Percentiles rank a stretch among this genome's conserved stretches.
phyloP scores from a whole-genome alignment of 352 stramenopile species.

The Globisporangium takayamanum region DNA sequence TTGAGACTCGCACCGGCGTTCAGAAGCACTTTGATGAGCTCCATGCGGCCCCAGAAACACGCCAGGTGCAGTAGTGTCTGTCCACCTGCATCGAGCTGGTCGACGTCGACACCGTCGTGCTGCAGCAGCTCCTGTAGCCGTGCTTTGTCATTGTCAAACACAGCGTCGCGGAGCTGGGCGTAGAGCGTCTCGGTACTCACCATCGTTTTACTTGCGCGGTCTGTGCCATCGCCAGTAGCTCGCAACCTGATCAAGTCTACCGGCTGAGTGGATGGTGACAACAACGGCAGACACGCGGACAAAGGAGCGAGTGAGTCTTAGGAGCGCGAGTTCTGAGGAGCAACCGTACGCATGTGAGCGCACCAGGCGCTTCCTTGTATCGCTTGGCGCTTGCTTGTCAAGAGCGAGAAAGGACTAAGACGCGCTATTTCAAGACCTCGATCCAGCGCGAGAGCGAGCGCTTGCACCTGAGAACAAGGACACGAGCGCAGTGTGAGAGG shows the following conservation, averaged over 20 bases:
- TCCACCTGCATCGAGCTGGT: constrained; percentile 65
- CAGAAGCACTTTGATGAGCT: constrained; percentile 54
- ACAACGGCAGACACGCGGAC: neutral
- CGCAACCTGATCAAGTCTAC: neutral
- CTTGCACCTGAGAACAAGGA: too few species aligned
- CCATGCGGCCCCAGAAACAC: constrained; percentile 67
- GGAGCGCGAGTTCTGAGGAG: neutral
- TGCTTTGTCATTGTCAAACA: constrained; percentile 58
- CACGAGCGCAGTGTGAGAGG: too few species aligned
- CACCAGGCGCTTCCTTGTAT: too few species aligned
- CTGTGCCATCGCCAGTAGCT: neutral
- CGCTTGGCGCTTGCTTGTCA: neutral
- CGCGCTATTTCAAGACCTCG: too few species aligned
- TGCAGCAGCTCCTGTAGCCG: constrained; percentile 40
- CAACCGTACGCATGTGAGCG: neutral
- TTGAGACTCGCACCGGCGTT: constrained; percentile 56
- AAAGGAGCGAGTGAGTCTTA: neutral
- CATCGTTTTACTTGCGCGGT: constrained; percentile 1
- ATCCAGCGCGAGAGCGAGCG: too few species aligned
- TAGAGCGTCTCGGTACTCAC: constrained; percentile 37
- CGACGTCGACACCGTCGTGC: constrained; percentile 36
- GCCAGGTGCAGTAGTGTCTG: constrained; percentile 72
- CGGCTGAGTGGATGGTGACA: neutral
- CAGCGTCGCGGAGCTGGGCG: constrained; percentile 59
- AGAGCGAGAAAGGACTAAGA: neutral